These are phyloP conservation scores for Omphalotus olearius DNA, from an alignment of 1,284 basidiomycete species.

Conservation along the genomic window DNA sequence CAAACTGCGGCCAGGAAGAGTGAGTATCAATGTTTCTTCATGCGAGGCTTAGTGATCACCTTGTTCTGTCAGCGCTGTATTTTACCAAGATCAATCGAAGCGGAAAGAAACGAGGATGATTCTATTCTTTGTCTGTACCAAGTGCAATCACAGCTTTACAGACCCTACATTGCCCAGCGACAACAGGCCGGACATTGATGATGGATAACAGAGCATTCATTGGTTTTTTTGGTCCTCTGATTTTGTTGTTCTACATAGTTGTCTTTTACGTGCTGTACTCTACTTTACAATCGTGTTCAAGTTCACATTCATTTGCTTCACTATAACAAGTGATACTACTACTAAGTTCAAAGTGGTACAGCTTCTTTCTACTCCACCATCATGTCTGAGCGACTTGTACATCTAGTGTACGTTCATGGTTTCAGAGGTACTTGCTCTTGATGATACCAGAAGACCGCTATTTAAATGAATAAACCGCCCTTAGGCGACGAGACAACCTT, in stretches of 20 bases:
- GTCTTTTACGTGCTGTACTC: too few relatives aligned
- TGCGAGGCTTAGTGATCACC: constrained; percentile 6
- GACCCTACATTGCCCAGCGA: constrained; percentile 56
- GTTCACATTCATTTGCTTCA: too few relatives aligned
- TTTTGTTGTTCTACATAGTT: too few relatives aligned
- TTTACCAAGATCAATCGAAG: constrained; percentile 94
- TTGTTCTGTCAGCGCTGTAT: constrained; percentile 62
- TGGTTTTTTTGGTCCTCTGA: background rate
- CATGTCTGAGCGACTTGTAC: constrained; percentile 30
- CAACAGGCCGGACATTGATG: constrained; percentile 10
- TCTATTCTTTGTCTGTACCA: constrained; percentile 88
- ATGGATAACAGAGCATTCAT: background rate
- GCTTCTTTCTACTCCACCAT: constrained; percentile 4
- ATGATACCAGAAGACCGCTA: constrained; percentile 5
- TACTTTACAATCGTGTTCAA: background rate
- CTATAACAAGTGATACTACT: too few relatives aligned
- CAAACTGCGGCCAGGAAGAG: constrained; percentile 71
- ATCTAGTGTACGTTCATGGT: constrained; percentile 50
- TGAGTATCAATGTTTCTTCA: constrained; percentile 31
- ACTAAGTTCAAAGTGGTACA: too few relatives aligned
- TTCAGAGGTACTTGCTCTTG: constrained; percentile 38
- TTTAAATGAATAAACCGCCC: too few relatives aligned
- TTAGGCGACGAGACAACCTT: too few relatives aligned
- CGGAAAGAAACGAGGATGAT: constrained; percentile 91
- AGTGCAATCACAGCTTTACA: constrained; percentile 75